Conservation (phyloP, 1,139 yeast species). For the Petasospora rhodanensis region DNA sequence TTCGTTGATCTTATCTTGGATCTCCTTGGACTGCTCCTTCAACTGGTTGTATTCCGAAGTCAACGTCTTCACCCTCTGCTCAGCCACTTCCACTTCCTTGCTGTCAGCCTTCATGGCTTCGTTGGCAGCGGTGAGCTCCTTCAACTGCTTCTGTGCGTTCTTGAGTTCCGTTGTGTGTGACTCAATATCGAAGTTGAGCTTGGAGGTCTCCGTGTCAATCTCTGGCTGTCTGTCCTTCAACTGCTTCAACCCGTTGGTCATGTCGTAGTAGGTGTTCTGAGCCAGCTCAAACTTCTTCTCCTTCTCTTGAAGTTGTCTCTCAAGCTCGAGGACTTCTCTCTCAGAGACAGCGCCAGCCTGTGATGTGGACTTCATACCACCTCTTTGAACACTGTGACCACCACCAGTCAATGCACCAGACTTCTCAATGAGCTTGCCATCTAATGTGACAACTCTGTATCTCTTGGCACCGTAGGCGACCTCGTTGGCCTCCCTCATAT, state of each 20-base stretch:
- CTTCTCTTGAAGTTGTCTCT: constrained; percentile 45
- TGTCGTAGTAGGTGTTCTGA: constrained; percentile 49
- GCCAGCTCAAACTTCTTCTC: constrained; percentile 56
- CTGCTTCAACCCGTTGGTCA: constrained; percentile 54
- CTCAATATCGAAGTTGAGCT: constrained; percentile 60
- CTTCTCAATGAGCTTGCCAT: constrained; percentile 89
- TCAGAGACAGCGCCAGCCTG: constrained; percentile 36
- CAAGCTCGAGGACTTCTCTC: constrained; percentile 55
- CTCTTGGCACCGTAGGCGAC: constrained; percentile 85
- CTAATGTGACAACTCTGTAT: constrained; percentile 87
- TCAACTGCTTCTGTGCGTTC: constrained; percentile 26
- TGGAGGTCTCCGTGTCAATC: constrained; percentile 59
- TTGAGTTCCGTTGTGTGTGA: constrained; percentile 39
- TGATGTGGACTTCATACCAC: constrained; percentile 34
- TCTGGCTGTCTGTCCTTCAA: constrained; percentile 67
- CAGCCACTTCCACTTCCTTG: constrained; percentile 37
- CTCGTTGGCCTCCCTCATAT: constrained; percentile 73
- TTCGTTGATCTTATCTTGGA: constrained; percentile 53
- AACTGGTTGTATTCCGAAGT: constrained; percentile 40
- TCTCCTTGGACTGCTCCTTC: constrained; percentile 50
- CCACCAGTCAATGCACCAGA: constrained; percentile 99
- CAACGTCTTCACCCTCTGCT: constrained; percentile 33
- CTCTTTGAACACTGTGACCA: constrained; percentile 57
- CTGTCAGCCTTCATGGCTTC: constrained; percentile 25
- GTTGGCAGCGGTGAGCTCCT: constrained; percentile 26